phyloP scores from a whole-genome alignment of 2,329 filamentous ascomycete genomes.

The Epichloe amarillans region DNA sequence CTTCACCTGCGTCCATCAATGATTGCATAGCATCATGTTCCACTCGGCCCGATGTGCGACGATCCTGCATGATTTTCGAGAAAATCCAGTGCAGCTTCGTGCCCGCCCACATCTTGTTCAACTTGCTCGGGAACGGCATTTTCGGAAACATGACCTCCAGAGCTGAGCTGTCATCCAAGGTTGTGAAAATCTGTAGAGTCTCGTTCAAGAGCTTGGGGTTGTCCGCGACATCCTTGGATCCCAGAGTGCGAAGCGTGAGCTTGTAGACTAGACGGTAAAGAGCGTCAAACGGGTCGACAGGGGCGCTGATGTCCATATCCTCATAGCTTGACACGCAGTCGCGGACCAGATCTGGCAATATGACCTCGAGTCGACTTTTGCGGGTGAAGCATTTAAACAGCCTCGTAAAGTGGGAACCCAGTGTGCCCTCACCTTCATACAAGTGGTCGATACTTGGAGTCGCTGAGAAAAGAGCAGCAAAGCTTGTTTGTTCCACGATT shows the following conservation, averaged over 20 bases:
- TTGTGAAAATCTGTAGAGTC: conserved; percentile 31
- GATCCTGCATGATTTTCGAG: conserved; percentile 30
- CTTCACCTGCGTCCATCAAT: conserved; percentile 37
- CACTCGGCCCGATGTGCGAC: conserved; percentile 26
- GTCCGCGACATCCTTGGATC: conserved; percentile 38
- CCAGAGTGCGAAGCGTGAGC: conserved; percentile 44
- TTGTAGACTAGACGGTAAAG: conserved; percentile 40
- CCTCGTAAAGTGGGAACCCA: conserved; percentile 12
- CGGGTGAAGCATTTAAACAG: conserved; percentile 22
- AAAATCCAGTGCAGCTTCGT: conserved; percentile 35
- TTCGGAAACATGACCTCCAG: conserved; percentile 38
- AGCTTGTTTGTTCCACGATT: conserved; percentile 8
- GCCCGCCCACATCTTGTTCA: conserved; percentile 31
- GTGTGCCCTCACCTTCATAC: conserved; percentile 11
- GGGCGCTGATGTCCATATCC: background rate
- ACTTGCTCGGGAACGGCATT: conserved; percentile 30
- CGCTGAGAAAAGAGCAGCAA: conserved; percentile 18
- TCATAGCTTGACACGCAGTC: conserved; percentile 19
- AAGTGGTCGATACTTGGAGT: conserved; percentile 12
- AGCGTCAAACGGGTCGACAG: conserved; percentile 37
- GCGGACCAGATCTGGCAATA: conserved; percentile 27
- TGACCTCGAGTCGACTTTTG: conserved; percentile 22
- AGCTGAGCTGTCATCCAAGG: conserved; percentile 30
- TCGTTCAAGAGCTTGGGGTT: conserved; percentile 26
- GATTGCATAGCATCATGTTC: conserved; percentile 39